phyloP scores from a whole-genome alignment of 129 eudicot genomes.

The Artemisia tridentata region DNA sequence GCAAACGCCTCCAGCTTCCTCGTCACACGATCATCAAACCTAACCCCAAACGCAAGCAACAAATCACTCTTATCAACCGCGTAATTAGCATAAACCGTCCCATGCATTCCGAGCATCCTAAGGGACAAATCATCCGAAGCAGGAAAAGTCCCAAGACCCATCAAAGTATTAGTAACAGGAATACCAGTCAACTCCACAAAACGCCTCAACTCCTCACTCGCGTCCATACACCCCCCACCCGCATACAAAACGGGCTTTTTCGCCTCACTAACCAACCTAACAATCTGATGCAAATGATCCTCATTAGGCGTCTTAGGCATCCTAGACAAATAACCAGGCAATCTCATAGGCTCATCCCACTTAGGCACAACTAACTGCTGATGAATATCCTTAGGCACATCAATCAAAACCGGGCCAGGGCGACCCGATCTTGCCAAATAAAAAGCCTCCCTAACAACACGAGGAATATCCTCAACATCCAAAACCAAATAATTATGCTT shows the following conservation, averaged over 20 bases:
- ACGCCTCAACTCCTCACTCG: slow-evolving; percentile 45
- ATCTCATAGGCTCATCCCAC: slow-evolving; percentile 50
- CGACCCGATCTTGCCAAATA: slow-evolving; percentile 52
- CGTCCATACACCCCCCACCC: slow-evolving; percentile 27
- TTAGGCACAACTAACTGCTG: slow-evolving; percentile 60
- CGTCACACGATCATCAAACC: slow-evolving; percentile 68
- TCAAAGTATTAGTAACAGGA: slow-evolving; percentile 63
- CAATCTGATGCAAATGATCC: slow-evolving; percentile 37
- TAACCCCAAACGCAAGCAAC: neutral
- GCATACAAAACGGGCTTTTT: too few relatives aligned
- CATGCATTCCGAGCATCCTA: too few relatives aligned
- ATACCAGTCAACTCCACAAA: slow-evolving; percentile 64
- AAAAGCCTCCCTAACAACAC: slow-evolving; percentile 58
- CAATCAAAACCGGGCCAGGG: slow-evolving; percentile 56
- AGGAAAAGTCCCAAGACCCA: slow-evolving; percentile 61
- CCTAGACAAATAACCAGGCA: slow-evolving; percentile 49
- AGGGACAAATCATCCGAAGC: slow-evolving; percentile 42
- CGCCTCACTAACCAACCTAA: too few relatives aligned
- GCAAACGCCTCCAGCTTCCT: slow-evolving; percentile 71
- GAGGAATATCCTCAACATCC: slow-evolving; percentile 45
- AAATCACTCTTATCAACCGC: too few relatives aligned
- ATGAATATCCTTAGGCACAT: slow-evolving; percentile 61
- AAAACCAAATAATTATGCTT: slow-evolving; percentile 46
- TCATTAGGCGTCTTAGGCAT: slow-evolving; percentile 39
- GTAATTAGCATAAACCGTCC: too few relatives aligned